A percentile compares a stretch with the other conserved stretches of the same genome.
Conservation (phyloP, 495 filamentous ascomycete genomes). For the Daldinia vernicosa region DNA sequence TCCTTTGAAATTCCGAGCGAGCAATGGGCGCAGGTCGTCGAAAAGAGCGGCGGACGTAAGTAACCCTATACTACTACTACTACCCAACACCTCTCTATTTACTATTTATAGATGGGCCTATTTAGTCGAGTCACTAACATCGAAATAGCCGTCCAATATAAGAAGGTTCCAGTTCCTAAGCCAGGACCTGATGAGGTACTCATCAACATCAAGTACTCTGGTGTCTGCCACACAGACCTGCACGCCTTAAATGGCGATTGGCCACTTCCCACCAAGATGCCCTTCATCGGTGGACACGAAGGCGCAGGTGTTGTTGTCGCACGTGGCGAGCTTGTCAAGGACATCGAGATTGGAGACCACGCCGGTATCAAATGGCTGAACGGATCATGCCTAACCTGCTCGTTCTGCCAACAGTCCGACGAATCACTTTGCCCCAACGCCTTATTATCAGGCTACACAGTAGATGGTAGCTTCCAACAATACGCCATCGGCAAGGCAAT, state of each 20-base stretch:
- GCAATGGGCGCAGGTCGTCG: slow-evolving; percentile 89
- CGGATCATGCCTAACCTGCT: slow-evolving; percentile 78
- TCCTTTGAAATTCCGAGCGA: slow-evolving; percentile 66
- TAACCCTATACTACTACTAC: background rate
- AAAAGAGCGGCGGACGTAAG: slow-evolving; percentile 75
- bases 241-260: slow-evolving; percentile 90
- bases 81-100: background rate
- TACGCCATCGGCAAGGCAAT: slow-evolving; percentile 87
- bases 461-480: slow-evolving; percentile 93
- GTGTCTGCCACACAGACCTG: slow-evolving; percentile 91
- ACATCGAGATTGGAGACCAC: slow-evolving; percentile 79
- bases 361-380: slow-evolving; percentile 94
- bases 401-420: slow-evolving; percentile 69
- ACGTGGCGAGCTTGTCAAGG: slow-evolving; percentile 73
- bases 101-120: background rate
- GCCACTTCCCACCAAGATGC: slow-evolving; percentile 79
- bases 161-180: slow-evolving; percentile 79
- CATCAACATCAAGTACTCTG: slow-evolving; percentile 89
- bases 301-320: slow-evolving; percentile 88
- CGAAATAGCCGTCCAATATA: slow-evolving; percentile 69
- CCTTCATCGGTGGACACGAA: slow-evolving; percentile 95
- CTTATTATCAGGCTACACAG: slow-evolving; percentile 84
- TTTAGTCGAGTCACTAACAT: slow-evolving; percentile 20
- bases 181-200: slow-evolving; percentile 89
- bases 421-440: slow-evolving; percentile 80